Evolutionary conservation across 441 rosid species (phyloP), one percentile per base, ranked within the genome.

Genomic region (Pelargonium myrrhifolium): DNA sequence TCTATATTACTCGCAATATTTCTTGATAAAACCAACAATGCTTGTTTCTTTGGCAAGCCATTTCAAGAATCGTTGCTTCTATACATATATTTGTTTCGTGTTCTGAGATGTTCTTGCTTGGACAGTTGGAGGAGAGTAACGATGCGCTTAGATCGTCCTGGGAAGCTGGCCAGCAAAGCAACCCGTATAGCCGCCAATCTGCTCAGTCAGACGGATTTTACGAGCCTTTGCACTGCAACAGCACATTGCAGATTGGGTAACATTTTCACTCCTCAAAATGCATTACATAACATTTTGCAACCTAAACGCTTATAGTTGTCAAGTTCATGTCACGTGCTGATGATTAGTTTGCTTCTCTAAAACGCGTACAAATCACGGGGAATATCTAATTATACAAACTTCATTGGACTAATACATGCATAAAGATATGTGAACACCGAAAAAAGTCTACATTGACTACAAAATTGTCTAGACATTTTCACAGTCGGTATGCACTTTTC

Each of bases 161-260:
- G 64, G 64, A 61, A 61, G 64, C 39, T 6, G 64, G 42, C 3
- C 40, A 61, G 64, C 62, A 58, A 58, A 61, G 40, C 20, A 31
- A 26, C 28, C 64, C 39, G 9, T 61, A 61, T 39, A n/a, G 40
- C 18, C 64, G 40, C 64, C 64, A 61, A 61, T 14, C 64, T 14
- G 56, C 20, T 49, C 56, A 49, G 56, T 15, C 20, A 0, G 64
- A 61, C 8, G 76, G 67, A 61, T 76, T 74, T 64, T 76, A 75
- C 42, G 77, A 74, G 65, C 84, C 78, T 43, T 71, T 82, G 68
- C 78, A 79, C 40, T 69, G 78, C 70, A 79, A 71, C 66, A 74
- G 60, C 60, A 73, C 78, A 17, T 63, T 74, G 67, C 84, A 79
- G 58, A 77, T 77, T 17, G 74, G 93, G 90, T 88, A 85, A 69